Conservation (phyloP, 495 filamentous ascomycete genomes). For the Antarctomyces pellizariae region DNA sequence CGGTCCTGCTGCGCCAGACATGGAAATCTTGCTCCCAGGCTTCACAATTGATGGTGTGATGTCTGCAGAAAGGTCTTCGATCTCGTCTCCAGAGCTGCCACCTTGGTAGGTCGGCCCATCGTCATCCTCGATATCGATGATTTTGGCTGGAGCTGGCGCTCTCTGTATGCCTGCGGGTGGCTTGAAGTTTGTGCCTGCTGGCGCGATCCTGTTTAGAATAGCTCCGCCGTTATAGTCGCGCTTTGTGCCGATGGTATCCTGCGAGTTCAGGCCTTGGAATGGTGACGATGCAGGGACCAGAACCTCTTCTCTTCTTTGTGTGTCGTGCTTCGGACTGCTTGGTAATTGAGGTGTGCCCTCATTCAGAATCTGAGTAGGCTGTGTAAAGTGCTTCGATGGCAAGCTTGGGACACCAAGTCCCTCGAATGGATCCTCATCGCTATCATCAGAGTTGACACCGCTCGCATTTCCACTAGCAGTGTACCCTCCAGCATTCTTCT, state of each 20-base stretch:
- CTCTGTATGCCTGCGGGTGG: slow-evolving; percentile 22
- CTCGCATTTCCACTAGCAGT: slow-evolving; percentile 15
- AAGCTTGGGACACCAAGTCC: slow-evolving; percentile 20
- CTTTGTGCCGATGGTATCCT: not conserved
- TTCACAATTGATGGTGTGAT: slow-evolving; percentile 49
- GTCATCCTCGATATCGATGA: slow-evolving; percentile 25
- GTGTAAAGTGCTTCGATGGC: slow-evolving; percentile 18
- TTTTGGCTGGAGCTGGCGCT: slow-evolving; percentile 13
- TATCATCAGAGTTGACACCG: slow-evolving; percentile 23
- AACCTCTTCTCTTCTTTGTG: slow-evolving; percentile 36
- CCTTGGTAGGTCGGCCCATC: slow-evolving; percentile 29
- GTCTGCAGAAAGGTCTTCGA: slow-evolving; percentile 2
- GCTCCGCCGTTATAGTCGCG: not conserved
- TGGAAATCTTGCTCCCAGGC: slow-evolving; percentile 5
- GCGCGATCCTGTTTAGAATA: slow-evolving; percentile 31
- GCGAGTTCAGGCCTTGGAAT: slow-evolving; percentile 15
- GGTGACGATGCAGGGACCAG: slow-evolving; percentile 78
- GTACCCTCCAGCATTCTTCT: slow-evolving; percentile 15
- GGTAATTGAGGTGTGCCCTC: slow-evolving; percentile 6
- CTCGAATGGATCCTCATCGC: slow-evolving; percentile 28
- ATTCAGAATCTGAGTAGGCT: slow-evolving; percentile 47
- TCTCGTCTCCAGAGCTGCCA: slow-evolving; percentile 7
- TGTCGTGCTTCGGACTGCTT: slow-evolving; percentile 11
- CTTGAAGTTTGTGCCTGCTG: slow-evolving; percentile 50
- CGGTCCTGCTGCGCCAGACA: no score